Evolutionary conservation across 352 stramenopile genomes (phyloP).

Genomic region (Phytophthora fragariaefolia): DNA sequence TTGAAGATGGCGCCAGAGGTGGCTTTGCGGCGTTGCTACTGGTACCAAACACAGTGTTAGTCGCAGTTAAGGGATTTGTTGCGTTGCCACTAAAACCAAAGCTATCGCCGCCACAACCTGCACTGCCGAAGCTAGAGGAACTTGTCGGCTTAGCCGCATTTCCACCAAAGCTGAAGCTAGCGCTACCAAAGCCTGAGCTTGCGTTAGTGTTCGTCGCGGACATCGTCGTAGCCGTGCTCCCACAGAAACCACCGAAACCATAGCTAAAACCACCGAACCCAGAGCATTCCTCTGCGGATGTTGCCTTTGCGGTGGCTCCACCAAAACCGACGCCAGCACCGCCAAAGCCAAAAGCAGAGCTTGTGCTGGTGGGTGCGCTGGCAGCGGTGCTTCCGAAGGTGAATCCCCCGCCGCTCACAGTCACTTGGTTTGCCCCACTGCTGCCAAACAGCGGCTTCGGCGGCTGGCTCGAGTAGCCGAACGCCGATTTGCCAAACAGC

Average conservation of each 20-base stretch:
- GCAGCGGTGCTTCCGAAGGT: slow-evolving; percentile 1
- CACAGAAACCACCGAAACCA: too few species aligned
- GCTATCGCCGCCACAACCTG: background rate
- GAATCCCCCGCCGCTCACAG: slow-evolving; percentile 4
- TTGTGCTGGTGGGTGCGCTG: background rate
- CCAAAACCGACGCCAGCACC: background rate
- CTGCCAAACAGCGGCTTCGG: slow-evolving; percentile 10
- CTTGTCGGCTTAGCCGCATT: background rate
- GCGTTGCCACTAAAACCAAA: slow-evolving; percentile 3
- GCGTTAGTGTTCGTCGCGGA: too few species aligned
- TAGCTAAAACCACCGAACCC: too few species aligned
- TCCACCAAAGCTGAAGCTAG: background rate
- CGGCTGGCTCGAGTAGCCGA: slow-evolving; percentile 3
- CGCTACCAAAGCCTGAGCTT: background rate
- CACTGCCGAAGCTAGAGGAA: slow-evolving; percentile 11
- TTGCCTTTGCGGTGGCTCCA: too few species aligned
- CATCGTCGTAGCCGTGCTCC: too few species aligned
- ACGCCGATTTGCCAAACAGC: slow-evolving; percentile 14
- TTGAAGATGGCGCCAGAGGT: slow-evolving; percentile 11
- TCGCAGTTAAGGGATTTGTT: too few species aligned
- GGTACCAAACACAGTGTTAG: slow-evolving; percentile 4
- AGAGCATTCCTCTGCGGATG: too few species aligned
- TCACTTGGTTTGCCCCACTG: background rate
- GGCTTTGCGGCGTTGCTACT: slow-evolving; percentile 10
- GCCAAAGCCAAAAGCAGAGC: background rate